Percentiles rank a stretch among this genome's conserved stretches.
Conservation (phyloP, 2,329 filamentous ascomycete genomes). For the Monilinia fructigena region DNA sequence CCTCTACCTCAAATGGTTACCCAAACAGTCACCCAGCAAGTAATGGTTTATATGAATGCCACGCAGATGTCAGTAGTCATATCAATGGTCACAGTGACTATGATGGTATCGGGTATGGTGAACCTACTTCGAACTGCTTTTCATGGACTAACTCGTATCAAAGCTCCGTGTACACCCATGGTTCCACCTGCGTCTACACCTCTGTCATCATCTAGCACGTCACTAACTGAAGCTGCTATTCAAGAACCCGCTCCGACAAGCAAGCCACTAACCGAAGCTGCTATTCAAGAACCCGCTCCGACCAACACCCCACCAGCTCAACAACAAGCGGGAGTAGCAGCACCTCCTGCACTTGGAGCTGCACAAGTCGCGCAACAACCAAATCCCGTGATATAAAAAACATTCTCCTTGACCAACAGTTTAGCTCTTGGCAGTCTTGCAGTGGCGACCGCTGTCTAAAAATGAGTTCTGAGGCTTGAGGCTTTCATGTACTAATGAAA, state of each 20-base stretch:
- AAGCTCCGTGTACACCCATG: not conserved
- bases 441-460: conserved; percentile 24
- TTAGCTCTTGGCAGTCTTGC: conserved; percentile 38
- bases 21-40: conserved; percentile 24
- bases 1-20: conserved; percentile 35
- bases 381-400: conserved; percentile 30
- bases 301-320: not conserved
- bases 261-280: not conserved
- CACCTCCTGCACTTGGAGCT: conserved; percentile 17
- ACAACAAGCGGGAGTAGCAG: not conserved
- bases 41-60: conserved; percentile 12
- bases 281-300: not conserved
- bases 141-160: conserved; percentile 4
- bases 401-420: conserved; percentile 35
- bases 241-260: not conserved
- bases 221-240: not conserved
- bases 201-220: not conserved
- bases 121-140: not conserved
- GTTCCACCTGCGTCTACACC: too few species aligned
- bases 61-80: conserved; percentile 24
- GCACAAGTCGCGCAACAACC: conserved; percentile 22
- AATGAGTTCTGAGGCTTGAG: not conserved
- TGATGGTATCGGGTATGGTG: conserved; percentile 19
- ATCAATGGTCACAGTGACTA: conserved; percentile 28
- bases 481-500: conserved; percentile 19